Evolutionary conservation across 768 basidiomycete genomes (phyloP), one percentile per base, ranked within the genome.

Genomic region (Auricularia sp.): DNA sequence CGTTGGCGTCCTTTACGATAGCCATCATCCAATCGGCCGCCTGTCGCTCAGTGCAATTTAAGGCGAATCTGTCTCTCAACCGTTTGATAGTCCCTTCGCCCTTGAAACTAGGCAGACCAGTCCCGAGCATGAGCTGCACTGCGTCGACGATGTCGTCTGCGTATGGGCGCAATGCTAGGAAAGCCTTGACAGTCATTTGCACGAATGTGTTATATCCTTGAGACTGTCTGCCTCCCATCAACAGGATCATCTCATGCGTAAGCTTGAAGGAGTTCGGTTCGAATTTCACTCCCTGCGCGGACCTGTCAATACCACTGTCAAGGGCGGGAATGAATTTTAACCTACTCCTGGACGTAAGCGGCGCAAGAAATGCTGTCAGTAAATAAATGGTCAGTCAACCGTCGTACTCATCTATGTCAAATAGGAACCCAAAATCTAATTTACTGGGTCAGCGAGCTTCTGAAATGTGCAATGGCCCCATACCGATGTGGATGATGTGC

Each of bases 181-280:
- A 99, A 1, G 92, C 95, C 75, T 98, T 97, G 69, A 98, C 86
- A 3, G 92, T 92, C 42, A 99, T 84, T 71, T 92, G 91, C 71
- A 91, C 89, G 80, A 98, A 99, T 45, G 94, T 82, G 64, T 89
- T 87, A 75, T 96, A 99, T 21, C 97, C 97, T 76, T 95, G 91
- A 1, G 93, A 95, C 72, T 90, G 83, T 68, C 90, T 83, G 10
- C 97, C 97, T 61, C 97, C 97, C 97, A 99, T 99, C 37, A 98
- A 78, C 14, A 90, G 82, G 18, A 98, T 90, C 97, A 99, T 99
- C 75, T 99, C 97, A 73, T 98, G 95, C 66, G 93, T 97, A 61
- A 99, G 83, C 77, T 99, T 99, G 86, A 99, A 99, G 11, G 94
- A 96, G 73, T 81, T 90, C 0, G 97, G 96, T 72, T 99, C 97